Evolutionary conservation across 352 stramenopile genomes (phyloP), one percentile per base, ranked within the genome.

Genomic region (Pythium monospermum): DNA sequence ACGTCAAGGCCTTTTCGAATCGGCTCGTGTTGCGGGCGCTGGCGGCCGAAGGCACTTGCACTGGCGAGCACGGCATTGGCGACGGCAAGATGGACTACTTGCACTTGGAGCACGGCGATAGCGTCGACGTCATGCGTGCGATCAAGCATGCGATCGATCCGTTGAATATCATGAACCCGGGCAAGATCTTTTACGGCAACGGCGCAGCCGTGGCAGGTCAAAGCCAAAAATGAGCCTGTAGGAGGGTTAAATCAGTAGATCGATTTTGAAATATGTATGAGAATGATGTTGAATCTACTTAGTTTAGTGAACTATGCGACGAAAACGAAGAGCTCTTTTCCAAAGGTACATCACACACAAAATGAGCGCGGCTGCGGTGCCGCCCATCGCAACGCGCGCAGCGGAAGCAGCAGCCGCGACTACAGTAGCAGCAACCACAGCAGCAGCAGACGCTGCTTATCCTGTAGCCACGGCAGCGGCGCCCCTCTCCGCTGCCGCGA

Each of bases 21-120:
- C 78, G 78, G 12, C 63, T 94, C 12, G 81, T 91, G 32, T 63
- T 85, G 49, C 73, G 80, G n/a, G 91, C 91, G n/a, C 74, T 97
- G 10, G 67, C 59, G 12, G 85, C 84, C 48, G 96, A 96, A 30
- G 96, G 96, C 39, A 99, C 95, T 26, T 99, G 96, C 78, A 99
- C 96, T n/a, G 96, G 96, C 42, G 96, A 99, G 69, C 96, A 99
- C 66, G 96, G 96, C 28, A 69, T 99, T 12, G 96, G 96, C 13
- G 85, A 91, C 50, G 96, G 96, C 51, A 99, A 99, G 74, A 96
- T 89, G 57, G 73, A 82, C 45, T 59, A 59, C 26, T 39, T 63
- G 41, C 32, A 45, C 30, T 42, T 64, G 46, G 95, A 99, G 71
- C 92, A 98, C 59, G 90, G 94, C 35, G 57, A 84, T 30, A 94